These are phyloP conservation scores for Batrachochytrium dendrobatidis DNA, from an alignment of 371 early-diverging fungal genomes.

Conservation along the genomic window DNA sequence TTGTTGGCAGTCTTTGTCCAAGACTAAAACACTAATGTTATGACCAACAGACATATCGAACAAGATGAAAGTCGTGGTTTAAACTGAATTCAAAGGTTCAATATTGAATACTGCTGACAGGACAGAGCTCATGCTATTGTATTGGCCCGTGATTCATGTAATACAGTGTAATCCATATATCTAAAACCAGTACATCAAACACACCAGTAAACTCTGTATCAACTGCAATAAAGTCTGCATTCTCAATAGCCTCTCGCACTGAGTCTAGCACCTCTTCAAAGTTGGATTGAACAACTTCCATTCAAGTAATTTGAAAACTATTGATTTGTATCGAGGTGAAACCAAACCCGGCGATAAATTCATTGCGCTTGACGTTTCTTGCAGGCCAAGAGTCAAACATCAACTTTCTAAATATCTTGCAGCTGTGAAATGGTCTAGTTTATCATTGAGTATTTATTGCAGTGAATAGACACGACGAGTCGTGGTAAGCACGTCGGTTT, in stretches of 20 bases:
- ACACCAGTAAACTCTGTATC: constrained; percentile 80
- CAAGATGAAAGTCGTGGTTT: background rate
- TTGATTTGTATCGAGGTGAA: too few relatives aligned
- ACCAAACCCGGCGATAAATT: too few relatives aligned
- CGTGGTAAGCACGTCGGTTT: too few relatives aligned
- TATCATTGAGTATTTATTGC: too few relatives aligned
- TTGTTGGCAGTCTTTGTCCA: background rate
- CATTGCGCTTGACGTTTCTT: too few relatives aligned
- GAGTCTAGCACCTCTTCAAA: constrained; percentile 49
- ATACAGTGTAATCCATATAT: background rate
- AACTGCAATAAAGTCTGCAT: constrained; percentile 71
- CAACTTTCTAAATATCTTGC: too few relatives aligned
- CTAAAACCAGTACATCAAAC: background rate
- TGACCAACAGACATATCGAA: background rate
- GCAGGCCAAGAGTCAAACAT: too few relatives aligned
- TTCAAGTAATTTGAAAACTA: too few relatives aligned
- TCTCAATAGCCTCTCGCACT: constrained; percentile 58
- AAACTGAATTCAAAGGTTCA: background rate
- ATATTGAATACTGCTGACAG: background rate
- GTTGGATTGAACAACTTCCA: constrained; percentile 71
- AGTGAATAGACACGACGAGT: too few relatives aligned
- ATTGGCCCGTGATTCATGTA: background rate
- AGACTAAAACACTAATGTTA: background rate
- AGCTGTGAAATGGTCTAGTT: too few relatives aligned
- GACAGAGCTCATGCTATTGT: background rate